Evolutionary conservation across 768 basidiomycete genomes (phyloP).

Genomic region (Boletus edulis): DNA sequence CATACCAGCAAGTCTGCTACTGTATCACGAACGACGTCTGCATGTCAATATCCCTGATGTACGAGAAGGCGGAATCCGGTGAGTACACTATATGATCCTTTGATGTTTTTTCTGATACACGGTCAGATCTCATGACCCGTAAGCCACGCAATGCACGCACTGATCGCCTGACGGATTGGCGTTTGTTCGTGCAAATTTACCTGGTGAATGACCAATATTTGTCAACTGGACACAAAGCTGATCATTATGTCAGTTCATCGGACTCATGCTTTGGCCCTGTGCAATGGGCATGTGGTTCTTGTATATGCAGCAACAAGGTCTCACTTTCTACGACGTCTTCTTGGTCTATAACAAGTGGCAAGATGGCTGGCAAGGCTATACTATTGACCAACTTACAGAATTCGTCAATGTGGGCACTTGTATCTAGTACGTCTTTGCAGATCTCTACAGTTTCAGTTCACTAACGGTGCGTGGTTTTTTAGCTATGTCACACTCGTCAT

Average conservation of each 20-base stretch:
- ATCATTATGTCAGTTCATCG: slow-evolving; percentile 34
- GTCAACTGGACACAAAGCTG: neutral
- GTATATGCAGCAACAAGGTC: slow-evolving; percentile 36
- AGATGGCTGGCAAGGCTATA: slow-evolving; percentile 35
- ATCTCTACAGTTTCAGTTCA: neutral
- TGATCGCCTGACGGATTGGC: slow-evolving; percentile 49
- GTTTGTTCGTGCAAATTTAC: slow-evolving; percentile 48
- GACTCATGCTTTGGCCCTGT: slow-evolving; percentile 44
- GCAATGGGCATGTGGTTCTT: slow-evolving; percentile 42
- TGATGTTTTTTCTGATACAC: neutral
- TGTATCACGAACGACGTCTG: slow-evolving; percentile 51
- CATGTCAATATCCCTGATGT: slow-evolving; percentile 49
- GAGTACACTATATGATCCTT: neutral
- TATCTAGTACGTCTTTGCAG: slow-evolving; percentile 37
- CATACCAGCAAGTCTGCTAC: slow-evolving; percentile 54
- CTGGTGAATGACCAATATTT: slow-evolving; percentile 29
- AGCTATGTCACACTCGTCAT: slow-evolving; percentile 38
- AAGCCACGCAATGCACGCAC: slow-evolving; percentile 48
- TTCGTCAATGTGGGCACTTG: slow-evolving; percentile 42
- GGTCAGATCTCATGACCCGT: slow-evolving; percentile 42
- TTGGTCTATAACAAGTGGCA: slow-evolving; percentile 39
- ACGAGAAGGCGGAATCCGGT: slow-evolving; percentile 51
- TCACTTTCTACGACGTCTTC: slow-evolving; percentile 35
- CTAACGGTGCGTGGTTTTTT: neutral
- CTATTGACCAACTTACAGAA: slow-evolving; percentile 28